Evolutionary conservation across 2,329 filamentous ascomycete genomes (phyloP).

Genomic region (Ophiocordyceps unilateralis): DNA sequence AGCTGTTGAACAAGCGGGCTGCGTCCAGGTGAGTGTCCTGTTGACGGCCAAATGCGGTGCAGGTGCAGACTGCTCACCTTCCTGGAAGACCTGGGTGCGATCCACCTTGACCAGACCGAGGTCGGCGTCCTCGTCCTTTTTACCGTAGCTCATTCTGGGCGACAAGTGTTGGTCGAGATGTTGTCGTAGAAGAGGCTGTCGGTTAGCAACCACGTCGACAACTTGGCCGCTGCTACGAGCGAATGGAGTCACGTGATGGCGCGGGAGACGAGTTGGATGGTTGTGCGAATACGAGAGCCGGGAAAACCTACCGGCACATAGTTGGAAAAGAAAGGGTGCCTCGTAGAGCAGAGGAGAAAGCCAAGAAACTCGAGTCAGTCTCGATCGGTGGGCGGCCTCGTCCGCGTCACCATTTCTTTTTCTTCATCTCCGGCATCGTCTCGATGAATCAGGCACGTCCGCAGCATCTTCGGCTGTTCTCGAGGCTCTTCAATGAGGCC

Average conservation of each 20-base stretch:
- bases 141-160: constrained; percentile 82
- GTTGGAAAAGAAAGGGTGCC: too few relatives aligned
- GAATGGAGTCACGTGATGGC: too few relatives aligned
- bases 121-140: constrained; percentile 98
- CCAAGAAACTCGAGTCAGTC: too few relatives aligned
- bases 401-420: neutral
- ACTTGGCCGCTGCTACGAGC: constrained; percentile 6
- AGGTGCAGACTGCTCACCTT: constrained; percentile 46
- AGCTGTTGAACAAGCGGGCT: constrained; percentile 97
- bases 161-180: constrained; percentile 13
- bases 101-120: constrained; percentile 91
- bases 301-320: too few relatives aligned
- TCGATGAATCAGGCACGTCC: constrained; percentile 24
- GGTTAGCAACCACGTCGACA: constrained; percentile 21
- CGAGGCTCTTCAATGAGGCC: constrained; percentile 8
- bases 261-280: too few relatives aligned
- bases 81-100: constrained; percentile 94
- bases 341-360: too few relatives aligned
- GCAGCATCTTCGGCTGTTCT: constrained; percentile 18
- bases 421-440: neutral
- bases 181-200: constrained; percentile 6
- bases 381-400: too few relatives aligned
- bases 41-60: constrained; percentile 1
- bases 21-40: constrained; percentile 18
- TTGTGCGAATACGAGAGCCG: too few relatives aligned